Evolutionary conservation across 371 early-diverging fungal genomes (phyloP).

Genomic region (Syncephalastrum sp.): DNA sequence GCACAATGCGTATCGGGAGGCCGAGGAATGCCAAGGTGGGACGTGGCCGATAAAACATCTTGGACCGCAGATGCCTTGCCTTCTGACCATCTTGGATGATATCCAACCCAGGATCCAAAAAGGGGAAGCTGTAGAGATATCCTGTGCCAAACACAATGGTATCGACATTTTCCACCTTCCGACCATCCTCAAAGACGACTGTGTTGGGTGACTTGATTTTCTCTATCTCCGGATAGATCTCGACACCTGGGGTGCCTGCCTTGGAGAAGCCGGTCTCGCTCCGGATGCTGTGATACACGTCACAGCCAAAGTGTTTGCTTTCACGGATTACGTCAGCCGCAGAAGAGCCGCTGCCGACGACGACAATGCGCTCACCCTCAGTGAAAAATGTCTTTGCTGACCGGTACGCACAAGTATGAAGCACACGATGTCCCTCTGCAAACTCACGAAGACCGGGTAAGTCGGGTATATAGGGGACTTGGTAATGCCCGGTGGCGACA

Average conservation of each 20-base stretch:
- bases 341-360: constrained; percentile 50
- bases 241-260: too few relatives aligned
- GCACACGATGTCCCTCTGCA: constrained; percentile 14
- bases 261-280: constrained; percentile 21
- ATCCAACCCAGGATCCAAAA: constrained; percentile 30
- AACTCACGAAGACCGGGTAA: constrained; percentile 39
- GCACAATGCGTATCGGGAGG: constrained; percentile 53
- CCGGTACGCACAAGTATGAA: constrained; percentile 62
- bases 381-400: constrained; percentile 27
- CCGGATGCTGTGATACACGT: constrained; percentile 47
- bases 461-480: constrained; percentile 55
- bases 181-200: constrained; percentile 39
- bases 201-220: background rate
- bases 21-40: constrained; percentile 60
- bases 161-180: constrained; percentile 34
- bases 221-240: too few relatives aligned
- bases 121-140: constrained; percentile 60
- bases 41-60: constrained; percentile 48
- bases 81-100: constrained; percentile 38
- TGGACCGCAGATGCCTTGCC: constrained; percentile 47
- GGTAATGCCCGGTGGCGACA: constrained; percentile 61
- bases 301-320: constrained; percentile 27
- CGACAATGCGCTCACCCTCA: constrained; percentile 28
- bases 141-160: constrained; percentile 62
- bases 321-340: constrained; percentile 53